These are phyloP conservation scores for Cyclocybe cylindracea DNA, from an alignment of 768 basidiomycete species.

Conservation along the genomic window DNA sequence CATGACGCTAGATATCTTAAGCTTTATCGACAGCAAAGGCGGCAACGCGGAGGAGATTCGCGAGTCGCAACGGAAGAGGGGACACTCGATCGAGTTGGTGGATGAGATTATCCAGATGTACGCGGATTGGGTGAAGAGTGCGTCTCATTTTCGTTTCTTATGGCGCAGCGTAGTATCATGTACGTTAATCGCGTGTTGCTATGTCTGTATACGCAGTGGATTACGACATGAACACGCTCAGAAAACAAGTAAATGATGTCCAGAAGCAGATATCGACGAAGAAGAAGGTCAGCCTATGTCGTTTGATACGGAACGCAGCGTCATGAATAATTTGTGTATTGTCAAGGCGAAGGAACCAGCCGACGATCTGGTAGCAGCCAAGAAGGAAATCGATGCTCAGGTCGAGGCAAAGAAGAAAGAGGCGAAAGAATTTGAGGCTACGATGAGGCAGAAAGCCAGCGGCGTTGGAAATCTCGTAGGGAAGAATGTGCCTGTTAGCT, in stretches of 20 bases:
- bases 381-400: constrained; percentile 82
- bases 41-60: constrained; percentile 90
- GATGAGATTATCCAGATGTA: constrained; percentile 95
- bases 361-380: constrained; percentile 81
- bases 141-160: constrained; percentile 30
- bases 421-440: constrained; percentile 70
- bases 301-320: not conserved
- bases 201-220: constrained; percentile 61
- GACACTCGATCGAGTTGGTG: constrained; percentile 86
- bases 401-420: constrained; percentile 77
- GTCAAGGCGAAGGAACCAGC: constrained; percentile 87
- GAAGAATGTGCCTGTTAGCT: constrained; percentile 79
- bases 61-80: constrained; percentile 91
- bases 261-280: constrained; percentile 95
- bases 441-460: constrained; percentile 80
- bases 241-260: constrained; percentile 83
- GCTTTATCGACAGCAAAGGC: constrained; percentile 85
- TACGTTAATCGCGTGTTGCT: not conserved
- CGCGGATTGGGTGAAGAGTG: constrained; percentile 91
- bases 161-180: not conserved
- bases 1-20: constrained; percentile 84
- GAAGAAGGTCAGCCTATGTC: constrained; percentile 68
- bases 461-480: constrained; percentile 93
- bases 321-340: no score
- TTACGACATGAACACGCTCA: constrained; percentile 75